Evolutionary conservation across 2,329 filamentous ascomycete genomes (phyloP).

Genomic region (Thielaviopsis euricoi): DNA sequence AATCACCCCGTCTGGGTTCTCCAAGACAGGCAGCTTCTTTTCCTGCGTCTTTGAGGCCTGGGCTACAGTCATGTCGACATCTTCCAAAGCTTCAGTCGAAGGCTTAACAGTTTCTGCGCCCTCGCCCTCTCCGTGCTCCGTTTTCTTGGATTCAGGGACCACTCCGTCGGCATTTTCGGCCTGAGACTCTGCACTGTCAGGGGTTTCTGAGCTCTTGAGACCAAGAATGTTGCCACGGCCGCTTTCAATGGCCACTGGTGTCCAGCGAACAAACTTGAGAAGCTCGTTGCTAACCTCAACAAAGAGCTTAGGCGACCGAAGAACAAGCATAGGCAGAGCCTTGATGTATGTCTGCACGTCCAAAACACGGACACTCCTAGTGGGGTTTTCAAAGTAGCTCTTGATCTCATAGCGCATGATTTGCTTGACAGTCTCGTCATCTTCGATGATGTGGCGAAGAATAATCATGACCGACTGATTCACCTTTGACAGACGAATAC

Average conservation of each 20-base stretch:
- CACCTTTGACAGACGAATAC: conserved; percentile 41
- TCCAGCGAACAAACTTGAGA: conserved; percentile 32
- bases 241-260: neutral
- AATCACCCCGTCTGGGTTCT: conserved; percentile 87
- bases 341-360: conserved; percentile 63
- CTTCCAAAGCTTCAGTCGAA: conserved; percentile 37
- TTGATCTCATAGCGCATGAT: conserved; percentile 85
- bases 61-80: conserved; percentile 43
- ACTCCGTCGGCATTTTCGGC: neutral
- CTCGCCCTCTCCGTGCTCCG: neutral
- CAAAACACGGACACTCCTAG: conserved; percentile 34
- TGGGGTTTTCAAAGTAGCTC: conserved; percentile 48
- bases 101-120: conserved; percentile 33
- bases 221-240: conserved; percentile 10
- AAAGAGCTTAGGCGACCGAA: conserved; percentile 73
- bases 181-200: neutral
- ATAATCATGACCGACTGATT: conserved; percentile 61
- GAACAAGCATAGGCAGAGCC: conserved; percentile 58
- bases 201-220: conserved; percentile 3
- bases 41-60: conserved; percentile 47
- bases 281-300: conserved; percentile 77
- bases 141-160: neutral
- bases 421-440: conserved; percentile 77
- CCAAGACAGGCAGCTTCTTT: conserved; percentile 62
- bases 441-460: conserved; percentile 83